Percentiles rank a stretch among this genome's conserved stretches.
Evolutionary conservation across 2,329 filamentous ascomycete genomes (phyloP).

Genomic region (Cordyceps fumosorosea): DNA sequence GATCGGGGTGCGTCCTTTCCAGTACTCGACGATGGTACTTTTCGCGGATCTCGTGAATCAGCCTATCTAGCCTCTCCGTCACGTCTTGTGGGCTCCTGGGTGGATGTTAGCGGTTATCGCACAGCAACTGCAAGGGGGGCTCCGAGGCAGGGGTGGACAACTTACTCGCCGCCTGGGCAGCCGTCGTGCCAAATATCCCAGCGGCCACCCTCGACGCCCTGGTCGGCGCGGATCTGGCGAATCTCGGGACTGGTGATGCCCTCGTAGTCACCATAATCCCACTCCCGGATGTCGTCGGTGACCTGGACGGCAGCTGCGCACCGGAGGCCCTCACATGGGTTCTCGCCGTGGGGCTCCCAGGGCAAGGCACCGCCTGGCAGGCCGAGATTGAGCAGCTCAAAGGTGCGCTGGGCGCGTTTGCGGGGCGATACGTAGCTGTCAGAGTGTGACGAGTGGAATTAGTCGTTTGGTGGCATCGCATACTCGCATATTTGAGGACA

Average conservation of each 20-base stretch:
- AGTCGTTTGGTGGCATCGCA: neutral
- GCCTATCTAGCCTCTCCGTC: conserved; percentile 61
- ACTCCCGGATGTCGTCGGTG: conserved; percentile 69
- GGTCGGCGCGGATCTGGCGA: conserved; percentile 45
- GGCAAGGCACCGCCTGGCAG: conserved; percentile 59
- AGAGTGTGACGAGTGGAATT: no score
- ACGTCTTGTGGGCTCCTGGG: conserved; percentile 64
- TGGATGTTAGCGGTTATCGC: neutral
- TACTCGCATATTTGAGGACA: neutral
- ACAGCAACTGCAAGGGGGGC: neutral
- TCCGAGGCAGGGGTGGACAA: conserved; percentile 17
- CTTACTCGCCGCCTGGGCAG: conserved; percentile 76
- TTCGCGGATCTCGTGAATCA: conserved; percentile 69
- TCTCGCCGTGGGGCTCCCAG: conserved; percentile 51
- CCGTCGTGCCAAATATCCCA: conserved; percentile 93
- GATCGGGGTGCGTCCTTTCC: conserved; percentile 38
- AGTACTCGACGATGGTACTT: conserved; percentile 59
- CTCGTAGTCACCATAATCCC: conserved; percentile 86
- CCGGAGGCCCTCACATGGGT: conserved; percentile 31
- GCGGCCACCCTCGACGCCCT: conserved; percentile 45
- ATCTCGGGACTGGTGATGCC: conserved; percentile 70
- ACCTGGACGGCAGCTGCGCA: conserved; percentile 59
- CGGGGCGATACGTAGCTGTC: conserved; percentile 77
- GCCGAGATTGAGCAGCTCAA: conserved; percentile 76
- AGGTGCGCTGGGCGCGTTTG: conserved; percentile 76